Evolutionary conservation across 2,329 filamentous ascomycete genomes (phyloP), one percentile per base, ranked within the genome.

Genomic region (Botrytis deweyae): DNA sequence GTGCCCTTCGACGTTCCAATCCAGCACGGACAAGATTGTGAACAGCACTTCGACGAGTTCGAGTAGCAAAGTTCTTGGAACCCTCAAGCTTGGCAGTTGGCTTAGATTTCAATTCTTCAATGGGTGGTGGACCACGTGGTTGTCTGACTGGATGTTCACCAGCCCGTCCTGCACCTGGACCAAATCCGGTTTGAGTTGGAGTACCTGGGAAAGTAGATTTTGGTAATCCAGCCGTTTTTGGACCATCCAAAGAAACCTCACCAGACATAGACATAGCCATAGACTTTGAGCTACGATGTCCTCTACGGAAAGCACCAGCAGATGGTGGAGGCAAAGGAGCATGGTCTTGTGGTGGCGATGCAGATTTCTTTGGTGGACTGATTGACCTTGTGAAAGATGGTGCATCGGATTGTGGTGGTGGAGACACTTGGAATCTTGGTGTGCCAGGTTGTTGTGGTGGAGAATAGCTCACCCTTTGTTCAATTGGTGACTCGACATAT

Each of bases 1-100:
- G 92, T 86, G 88, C 86, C 75, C 85, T 88, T 73, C 95, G 93
- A 74, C 96, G 93, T 80, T 94, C 93, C 76, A 96, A 88, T 25
- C 95, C 95, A 72, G 95, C 95, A 77, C 93, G 93, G 75, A 98
- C 93, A 68, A 99, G 88, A 81, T 94, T 98, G 85, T 95, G 91
- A 63, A 99, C 91, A 40, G 96, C 96, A 79, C 93, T 94, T 77
- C 95, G 94, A 75, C 96, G 94, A 80, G 97, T 95, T 75, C 96
- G 94, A 73, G 94, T 91, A 18, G 93, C 92, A 84, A 99, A 99
- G 86, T 99, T 99, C 89, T 98, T 91, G 90, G 95, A 98, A 38
- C 95, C 96, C 82, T 98, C 95, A 76, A 95, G 90, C 85, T 94
- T 97, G 78, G 93, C 91, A 14, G 95, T 98, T 1, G 96, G 96